phyloP scores from a whole-genome alignment of 306 rosid genomes.

The Cyamopsis tetragonoloba region DNA sequence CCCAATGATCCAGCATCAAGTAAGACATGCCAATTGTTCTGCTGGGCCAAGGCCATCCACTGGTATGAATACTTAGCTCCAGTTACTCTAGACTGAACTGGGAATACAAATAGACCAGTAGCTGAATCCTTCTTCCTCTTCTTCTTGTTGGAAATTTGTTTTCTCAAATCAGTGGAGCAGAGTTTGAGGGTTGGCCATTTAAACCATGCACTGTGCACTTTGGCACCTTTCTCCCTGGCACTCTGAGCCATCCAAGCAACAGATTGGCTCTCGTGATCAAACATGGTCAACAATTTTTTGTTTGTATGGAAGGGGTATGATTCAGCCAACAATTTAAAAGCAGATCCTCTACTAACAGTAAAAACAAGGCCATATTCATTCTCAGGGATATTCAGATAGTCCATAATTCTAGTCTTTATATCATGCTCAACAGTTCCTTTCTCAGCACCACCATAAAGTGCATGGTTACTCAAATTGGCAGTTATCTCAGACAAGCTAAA shows the following conservation, averaged over 20 bases:
- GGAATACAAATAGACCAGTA: slow-evolving; percentile 86
- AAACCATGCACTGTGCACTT: slow-evolving; percentile 87
- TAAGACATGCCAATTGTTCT: slow-evolving; percentile 95
- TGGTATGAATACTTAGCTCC: slow-evolving; percentile 96
- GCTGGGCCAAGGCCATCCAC: slow-evolving; percentile 99
- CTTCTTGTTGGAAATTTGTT: slow-evolving; percentile 84
- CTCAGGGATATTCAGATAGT: slow-evolving; percentile 92
- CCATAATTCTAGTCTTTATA: slow-evolving; percentile 81
- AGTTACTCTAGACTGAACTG: slow-evolving; percentile 92
- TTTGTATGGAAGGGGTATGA: slow-evolving; percentile 92
- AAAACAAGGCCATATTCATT: slow-evolving; percentile 91
- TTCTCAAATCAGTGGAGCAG: slow-evolving; percentile 91
- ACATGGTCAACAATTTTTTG: slow-evolving; percentile 88
- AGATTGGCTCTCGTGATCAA: slow-evolving; percentile 95
- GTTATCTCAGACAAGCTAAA: slow-evolving; percentile 97
- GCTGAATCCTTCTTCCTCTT: slow-evolving; percentile 90
- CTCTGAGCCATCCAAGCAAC: slow-evolving; percentile 95
- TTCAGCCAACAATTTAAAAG: slow-evolving; percentile 77
- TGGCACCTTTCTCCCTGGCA: slow-evolving; percentile 90
- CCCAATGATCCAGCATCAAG: slow-evolving; percentile 97
- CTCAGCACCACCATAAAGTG: slow-evolving; percentile 88
- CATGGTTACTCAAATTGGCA: slow-evolving; percentile 90
- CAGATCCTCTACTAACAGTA: slow-evolving; percentile 96
- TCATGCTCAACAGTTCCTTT: slow-evolving; percentile 88
- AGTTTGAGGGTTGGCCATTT: slow-evolving; percentile 96